Conservation (phyloP, 73 alveolate genomes). For the Tetrahymena malaccensis region DNA sequence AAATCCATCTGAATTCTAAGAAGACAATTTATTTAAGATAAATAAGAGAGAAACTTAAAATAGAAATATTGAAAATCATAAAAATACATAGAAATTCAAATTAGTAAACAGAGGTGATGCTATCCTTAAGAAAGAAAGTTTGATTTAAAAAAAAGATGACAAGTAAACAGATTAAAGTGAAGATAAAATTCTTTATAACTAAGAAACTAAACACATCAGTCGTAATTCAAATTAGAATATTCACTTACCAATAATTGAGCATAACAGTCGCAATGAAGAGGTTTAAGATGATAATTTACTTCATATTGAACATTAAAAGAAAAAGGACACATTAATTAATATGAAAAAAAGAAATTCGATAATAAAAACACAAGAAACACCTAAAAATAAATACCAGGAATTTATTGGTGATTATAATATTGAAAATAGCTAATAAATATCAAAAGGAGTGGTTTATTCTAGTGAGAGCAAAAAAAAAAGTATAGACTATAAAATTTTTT, state of each 20-base stretch:
- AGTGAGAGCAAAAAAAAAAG: not conserved
- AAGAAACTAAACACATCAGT: not conserved
- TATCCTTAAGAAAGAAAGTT: not conserved
- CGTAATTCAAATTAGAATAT: not conserved
- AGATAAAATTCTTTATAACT: not conserved
- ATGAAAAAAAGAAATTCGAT: not conserved
- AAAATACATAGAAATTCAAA: too few species aligned
- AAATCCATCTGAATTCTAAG: not conserved
- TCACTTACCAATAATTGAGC: not conserved
- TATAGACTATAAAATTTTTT: not conserved
- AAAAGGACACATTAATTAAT: not conserved
- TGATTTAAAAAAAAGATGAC: not conserved
- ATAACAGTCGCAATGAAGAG: not conserved
- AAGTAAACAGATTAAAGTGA: not conserved
- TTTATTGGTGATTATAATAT: not conserved
- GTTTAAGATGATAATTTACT: not conserved
- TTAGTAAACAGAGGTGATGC: not conserved
- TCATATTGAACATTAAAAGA: too few species aligned
- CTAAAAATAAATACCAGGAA: not conserved
- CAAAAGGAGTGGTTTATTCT: not conserved
- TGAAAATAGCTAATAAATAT: not conserved
- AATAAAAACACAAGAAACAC: not conserved
- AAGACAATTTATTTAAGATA: not conserved
- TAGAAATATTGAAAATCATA: not conserved
- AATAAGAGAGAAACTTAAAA: not conserved